These are phyloP conservation scores for Chrysanthemum seticuspe DNA, from an alignment of 129 eudicot species.

Conservation along the genomic window DNA sequence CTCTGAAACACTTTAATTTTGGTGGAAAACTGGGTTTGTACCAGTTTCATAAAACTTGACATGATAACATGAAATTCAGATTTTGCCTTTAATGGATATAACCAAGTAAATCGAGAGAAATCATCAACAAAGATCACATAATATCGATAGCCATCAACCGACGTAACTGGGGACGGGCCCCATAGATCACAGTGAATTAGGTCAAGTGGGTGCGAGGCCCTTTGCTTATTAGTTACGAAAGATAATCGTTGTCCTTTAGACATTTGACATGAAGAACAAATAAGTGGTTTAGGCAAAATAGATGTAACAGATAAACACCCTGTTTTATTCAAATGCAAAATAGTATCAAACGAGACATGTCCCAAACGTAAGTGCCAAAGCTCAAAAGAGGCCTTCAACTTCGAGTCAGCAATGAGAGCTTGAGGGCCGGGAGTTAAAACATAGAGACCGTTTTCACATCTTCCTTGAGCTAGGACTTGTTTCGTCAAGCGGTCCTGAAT, in stretches of 20 bases:
- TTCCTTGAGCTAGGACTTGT: background rate
- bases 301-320: background rate
- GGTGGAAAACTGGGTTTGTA: background rate
- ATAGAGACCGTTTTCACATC: background rate
- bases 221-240: background rate
- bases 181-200: background rate
- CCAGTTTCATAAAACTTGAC: background rate
- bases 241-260: background rate
- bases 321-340: background rate
- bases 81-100: background rate
- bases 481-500: constrained; percentile 3
- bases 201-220: background rate
- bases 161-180: background rate
- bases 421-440: background rate
- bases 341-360: background rate
- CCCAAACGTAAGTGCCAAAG: background rate
- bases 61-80: background rate
- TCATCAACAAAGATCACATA: background rate
- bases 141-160: background rate
- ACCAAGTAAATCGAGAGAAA: background rate
- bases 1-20: background rate
- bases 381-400: background rate
- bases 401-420: background rate
- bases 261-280: background rate
- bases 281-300: background rate